phyloP scores from a whole-genome alignment of 306 rosid species.

The Dalbergia cultrata region DNA sequence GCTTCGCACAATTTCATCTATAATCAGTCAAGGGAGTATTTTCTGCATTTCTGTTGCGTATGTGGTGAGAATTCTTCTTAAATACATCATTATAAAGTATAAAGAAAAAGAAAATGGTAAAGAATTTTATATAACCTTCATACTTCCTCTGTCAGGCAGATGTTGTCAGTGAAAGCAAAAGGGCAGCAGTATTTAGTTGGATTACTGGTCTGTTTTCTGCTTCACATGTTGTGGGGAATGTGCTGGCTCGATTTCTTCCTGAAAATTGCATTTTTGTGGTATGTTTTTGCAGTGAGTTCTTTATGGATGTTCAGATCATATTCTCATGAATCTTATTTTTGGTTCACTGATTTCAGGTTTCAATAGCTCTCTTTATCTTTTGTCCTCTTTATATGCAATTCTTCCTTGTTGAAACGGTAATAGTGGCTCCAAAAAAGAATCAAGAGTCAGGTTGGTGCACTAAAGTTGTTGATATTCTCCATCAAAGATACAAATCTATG shows the following conservation, averaged over 20 bases:
- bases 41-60: conserved; percentile 75
- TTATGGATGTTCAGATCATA: conserved; percentile 1
- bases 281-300: conserved; percentile 6
- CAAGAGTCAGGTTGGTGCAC: conserved; percentile 53
- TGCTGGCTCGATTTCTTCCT: conserved; percentile 69
- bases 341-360: conserved; percentile 63
- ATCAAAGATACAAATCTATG: conserved; percentile 69
- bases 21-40: conserved; percentile 75
- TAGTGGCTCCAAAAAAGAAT: conserved; percentile 42
- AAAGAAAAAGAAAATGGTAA: not conserved
- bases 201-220: conserved; percentile 73
- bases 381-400: conserved; percentile 75
- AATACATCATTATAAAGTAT: conserved; percentile 24
- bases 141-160: conserved; percentile 62
- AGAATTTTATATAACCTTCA: conserved; percentile 31
- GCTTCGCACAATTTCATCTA: conserved; percentile 63
- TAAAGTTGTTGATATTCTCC: conserved; percentile 52
- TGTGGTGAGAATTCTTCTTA: conserved; percentile 56
- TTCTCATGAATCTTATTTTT: conserved; percentile 6
- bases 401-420: conserved; percentile 71
- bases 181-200: conserved; percentile 75
- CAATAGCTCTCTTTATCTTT: conserved; percentile 66
- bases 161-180: conserved; percentile 59
- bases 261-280: conserved; percentile 64
- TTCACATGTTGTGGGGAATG: conserved; percentile 68